Evolutionary conservation across 345 rosid genomes (phyloP).

Genomic region (Triadica sebifera): DNA sequence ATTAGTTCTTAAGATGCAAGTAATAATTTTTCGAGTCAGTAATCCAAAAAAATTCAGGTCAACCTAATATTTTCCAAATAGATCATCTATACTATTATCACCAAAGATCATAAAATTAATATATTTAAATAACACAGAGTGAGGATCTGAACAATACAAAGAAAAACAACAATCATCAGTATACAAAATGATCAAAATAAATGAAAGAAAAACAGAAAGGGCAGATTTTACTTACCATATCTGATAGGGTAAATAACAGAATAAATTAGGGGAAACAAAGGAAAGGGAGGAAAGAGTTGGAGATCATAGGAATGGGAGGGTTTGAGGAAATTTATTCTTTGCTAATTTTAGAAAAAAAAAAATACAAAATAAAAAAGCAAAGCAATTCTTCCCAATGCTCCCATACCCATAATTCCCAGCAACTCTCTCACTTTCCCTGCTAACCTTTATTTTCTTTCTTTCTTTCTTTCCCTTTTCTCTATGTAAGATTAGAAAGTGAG

Average conservation of each 20-base stretch:
- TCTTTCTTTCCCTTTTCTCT: neutral
- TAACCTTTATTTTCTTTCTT: neutral
- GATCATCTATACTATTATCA: no score
- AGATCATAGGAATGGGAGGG: slow-evolving; percentile 17
- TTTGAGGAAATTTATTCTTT: no score
- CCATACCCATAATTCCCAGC: slow-evolving; percentile 25
- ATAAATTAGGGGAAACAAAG: neutral
- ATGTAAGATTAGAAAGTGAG: neutral
- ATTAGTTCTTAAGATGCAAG: no score
- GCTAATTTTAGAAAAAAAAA: neutral
- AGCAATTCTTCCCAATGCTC: slow-evolving; percentile 12
- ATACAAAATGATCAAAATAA: neutral
- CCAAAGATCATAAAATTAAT: no score
- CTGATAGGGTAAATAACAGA: neutral
- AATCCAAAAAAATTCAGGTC: no score
- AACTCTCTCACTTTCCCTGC: slow-evolving; percentile 10
- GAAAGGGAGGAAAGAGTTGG: neutral
- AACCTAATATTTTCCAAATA: no score
- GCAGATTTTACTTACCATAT: neutral
- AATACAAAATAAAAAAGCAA: neutral
- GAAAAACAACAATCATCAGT: no score
- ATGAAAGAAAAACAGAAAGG: neutral
- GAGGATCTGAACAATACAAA: no score
- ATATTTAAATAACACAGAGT: no score
- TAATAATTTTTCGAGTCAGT: no score